Evolutionary conservation across 2,329 filamentous ascomycete species (phyloP).

Genomic region (Fusarium burgessii): DNA sequence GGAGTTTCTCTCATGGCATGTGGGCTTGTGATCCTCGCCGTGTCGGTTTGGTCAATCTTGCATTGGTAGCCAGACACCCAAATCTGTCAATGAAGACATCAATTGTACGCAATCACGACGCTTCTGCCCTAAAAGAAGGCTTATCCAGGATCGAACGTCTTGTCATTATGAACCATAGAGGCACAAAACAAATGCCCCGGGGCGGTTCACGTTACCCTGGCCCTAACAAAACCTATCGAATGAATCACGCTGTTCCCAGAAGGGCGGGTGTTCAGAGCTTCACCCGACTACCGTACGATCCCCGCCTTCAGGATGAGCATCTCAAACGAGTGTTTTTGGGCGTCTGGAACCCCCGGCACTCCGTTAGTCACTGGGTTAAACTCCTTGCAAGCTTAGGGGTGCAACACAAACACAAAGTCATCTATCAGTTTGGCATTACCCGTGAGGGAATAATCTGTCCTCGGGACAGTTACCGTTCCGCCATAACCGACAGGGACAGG

Average conservation of each 20-base stretch:
- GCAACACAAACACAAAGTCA: background rate
- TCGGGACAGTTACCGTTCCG: background rate
- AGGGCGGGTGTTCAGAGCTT: rapidly evolving
- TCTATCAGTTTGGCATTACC: background rate
- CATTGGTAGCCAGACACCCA: background rate
- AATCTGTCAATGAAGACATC: too few relatives aligned
- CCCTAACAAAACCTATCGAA: too few relatives aligned
- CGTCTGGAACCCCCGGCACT: rapidly evolving
- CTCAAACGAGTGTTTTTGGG: background rate
- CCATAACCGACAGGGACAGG: background rate
- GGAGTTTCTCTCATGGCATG: background rate
- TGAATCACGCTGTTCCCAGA: background rate
- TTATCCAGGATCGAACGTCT: too few relatives aligned
- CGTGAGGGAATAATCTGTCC: background rate
- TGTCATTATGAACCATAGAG: too few relatives aligned
- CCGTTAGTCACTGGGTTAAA: background rate
- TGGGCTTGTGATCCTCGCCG: background rate
- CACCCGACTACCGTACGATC: background rate
- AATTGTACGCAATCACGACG: too few relatives aligned
- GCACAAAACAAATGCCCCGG: too few relatives aligned
- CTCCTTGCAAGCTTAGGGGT: rapidly evolving
- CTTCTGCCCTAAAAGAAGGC: too few relatives aligned
- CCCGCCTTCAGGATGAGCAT: background rate
- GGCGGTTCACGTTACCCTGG: too few relatives aligned
- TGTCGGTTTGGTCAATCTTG: constrained; percentile 1